Base-by-base conservation (phyloP, 2,329 filamentous ascomycete genomes). In the Gaeumannomyces tritici region DNA sequence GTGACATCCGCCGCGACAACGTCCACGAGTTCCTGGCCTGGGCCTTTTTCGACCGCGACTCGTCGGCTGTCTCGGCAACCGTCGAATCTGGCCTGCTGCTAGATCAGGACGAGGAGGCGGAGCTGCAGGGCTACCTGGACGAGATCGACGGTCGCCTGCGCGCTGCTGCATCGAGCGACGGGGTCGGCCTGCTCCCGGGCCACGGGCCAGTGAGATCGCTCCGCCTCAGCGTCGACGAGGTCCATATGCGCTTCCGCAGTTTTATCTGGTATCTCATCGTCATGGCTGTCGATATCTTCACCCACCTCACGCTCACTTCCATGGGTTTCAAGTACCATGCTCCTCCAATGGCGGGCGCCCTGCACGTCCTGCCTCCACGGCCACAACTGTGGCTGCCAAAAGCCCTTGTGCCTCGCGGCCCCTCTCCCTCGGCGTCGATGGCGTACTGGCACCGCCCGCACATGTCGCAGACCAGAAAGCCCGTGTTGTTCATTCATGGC, bases 361-460 rank as follows among this genome's bases (percentile, higher is more conserved):
- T 77, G 33, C 72, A 75, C 11, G 77, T 86, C 13, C 84, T 89
- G 62, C 87, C 87, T 4, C 81, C 80, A 2, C 80, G 87, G 8
- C 77, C 83, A 4, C 79, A 83, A 62, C 74, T 75, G 55, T 60
- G 35, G 35, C 42, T 62, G 73, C 71, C 27, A 65, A 13, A 27
- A 11, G 18, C 47, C 27, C 27, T 59, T 35, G 26, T 60, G 24
- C 51, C 31, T 7, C 62, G 31, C n/a, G 35, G 51, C 26, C 24
- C 33, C 4, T 87, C 85, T 1, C 76, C 79, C 4, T 79, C 79
- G 6, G 68, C 74, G 4, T 72, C 75, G 12, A 66, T 89, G 7
- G 80, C 81, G 64, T 90, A 91, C 75, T 90, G 86, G 84, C 77
- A 87, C 67, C 80, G 82, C 2, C 83, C 84, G 6, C 87, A 90